Evolutionary conservation across 345 rosid species (phyloP), one percentile per base, ranked within the genome.

Genomic region (Abelmoschus esculentus): DNA sequence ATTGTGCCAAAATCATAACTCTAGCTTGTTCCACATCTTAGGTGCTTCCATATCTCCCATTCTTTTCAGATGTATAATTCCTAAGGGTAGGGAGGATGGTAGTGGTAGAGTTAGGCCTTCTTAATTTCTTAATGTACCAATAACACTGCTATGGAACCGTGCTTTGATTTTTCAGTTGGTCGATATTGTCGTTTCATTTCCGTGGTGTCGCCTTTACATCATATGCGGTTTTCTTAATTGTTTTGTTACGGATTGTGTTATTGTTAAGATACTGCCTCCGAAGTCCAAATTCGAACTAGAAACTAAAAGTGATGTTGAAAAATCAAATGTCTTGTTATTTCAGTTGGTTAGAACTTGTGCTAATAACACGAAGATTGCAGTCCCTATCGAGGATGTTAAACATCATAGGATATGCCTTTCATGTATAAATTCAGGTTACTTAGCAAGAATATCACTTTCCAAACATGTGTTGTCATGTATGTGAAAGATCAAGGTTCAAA

Each of bases 1-100:
- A 68, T 68, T n/a, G n/a, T n/a, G 28, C 58, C 58, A n/a, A 49
- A 50, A 66, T 49, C 70, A 66, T 66, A n/a, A 49, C 70, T 66
- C 50, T 22, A 22, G 7, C 13, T 11, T 69, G 34, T 69, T 38
- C 12, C 47, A 19, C 62, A 66, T 49, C 26, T 66, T 66, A 54
- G 61, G 61, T 68, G 18, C 49, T 36, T 68, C 61, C 32, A 17
- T 7, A 3, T 32, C 61, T 31, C 59, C 29, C 22, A 10, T 31
- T 15, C 26, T 53, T 17, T 31, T 17, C 60, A 34, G 40, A 29
- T 66, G 67, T 1, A 31, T 42, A 6, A 4, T 29, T 66, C 58
- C 2, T 2, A 56, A 69, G 72, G 63, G 63, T 69, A 6, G 10
- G 61, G 65, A 49, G 65, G n/a, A 66, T 46, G 59, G 19, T 59